These are phyloP conservation scores for Eugenia klotzschiana DNA, from an alignment of 441 rosid species.

Conservation along the genomic window DNA sequence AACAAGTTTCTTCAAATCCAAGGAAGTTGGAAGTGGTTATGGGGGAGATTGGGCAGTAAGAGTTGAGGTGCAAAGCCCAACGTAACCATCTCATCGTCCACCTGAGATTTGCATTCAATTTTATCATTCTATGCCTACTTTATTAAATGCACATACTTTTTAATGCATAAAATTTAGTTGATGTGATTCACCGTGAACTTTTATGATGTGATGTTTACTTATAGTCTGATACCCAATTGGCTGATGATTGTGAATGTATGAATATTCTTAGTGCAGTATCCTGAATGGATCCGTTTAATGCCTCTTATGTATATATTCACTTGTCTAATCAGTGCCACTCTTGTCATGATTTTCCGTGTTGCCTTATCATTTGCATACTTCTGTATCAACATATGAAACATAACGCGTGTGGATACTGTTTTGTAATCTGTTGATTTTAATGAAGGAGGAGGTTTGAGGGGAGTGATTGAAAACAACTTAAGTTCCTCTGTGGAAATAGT, in stretches of 20 bases:
- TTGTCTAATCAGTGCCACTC: background rate
- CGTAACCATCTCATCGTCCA: slow-evolving; percentile 25
- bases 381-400: background rate
- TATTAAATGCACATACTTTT: background rate
- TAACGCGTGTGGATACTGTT: background rate
- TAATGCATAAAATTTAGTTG: background rate
- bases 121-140: background rate
- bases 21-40: slow-evolving; percentile 56
- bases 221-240: background rate
- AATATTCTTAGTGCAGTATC: background rate
- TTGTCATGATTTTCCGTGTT: background rate
- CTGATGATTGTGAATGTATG: background rate
- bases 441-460: background rate
- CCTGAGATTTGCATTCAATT: background rate
- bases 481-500: background rate
- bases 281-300: background rate
- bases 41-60: slow-evolving; percentile 97
- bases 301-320: background rate
- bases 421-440: background rate
- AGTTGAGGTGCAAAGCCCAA: slow-evolving; percentile 35
- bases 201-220: background rate
- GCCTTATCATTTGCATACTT: background rate
- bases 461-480: background rate
- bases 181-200: background rate
- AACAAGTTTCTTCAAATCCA: slow-evolving; percentile 80